These are phyloP conservation scores for Microbotryum saponariae DNA, from an alignment of 1,284 basidiomycete genomes.

Conservation along the genomic window DNA sequence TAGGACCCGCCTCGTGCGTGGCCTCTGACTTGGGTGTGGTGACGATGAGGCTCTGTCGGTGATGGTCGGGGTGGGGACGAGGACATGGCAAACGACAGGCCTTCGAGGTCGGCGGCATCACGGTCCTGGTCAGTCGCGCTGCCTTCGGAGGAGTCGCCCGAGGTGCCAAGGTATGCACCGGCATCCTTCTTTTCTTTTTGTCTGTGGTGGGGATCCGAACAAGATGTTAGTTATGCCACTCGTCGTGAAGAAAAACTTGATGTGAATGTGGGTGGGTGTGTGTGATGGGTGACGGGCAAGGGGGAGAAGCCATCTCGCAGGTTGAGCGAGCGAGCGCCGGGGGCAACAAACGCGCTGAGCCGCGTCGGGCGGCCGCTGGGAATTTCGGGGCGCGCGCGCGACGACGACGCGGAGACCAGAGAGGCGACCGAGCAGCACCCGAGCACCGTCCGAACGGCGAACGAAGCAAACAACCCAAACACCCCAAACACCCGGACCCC, in stretches of 20 bases:
- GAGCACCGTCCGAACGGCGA: no score
- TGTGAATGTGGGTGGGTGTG: not conserved
- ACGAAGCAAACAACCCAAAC: no score
- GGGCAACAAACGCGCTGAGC: not conserved
- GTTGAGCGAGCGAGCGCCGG: not conserved
- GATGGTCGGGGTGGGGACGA: conserved; percentile 12
- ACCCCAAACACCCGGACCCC: no score
- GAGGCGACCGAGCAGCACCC: no score
- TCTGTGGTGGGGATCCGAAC: not conserved
- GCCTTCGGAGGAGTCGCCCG: conserved; percentile 15
- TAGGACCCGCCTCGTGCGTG: no score
- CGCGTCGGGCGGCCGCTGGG: not conserved
- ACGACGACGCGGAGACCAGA: not conserved
- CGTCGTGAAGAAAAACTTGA: not conserved
- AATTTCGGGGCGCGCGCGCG: not conserved
- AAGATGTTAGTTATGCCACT: not conserved
- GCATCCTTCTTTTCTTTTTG: conserved; percentile 32
- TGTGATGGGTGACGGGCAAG: not conserved
- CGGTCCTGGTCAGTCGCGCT: conserved; percentile 14
- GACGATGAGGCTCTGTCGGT: not conserved
- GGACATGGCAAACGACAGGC: conserved; percentile 20
- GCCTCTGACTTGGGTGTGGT: no score
- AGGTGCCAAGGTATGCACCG: conserved; percentile 7
- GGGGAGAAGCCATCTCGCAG: not conserved
- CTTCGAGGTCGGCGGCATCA: conserved; percentile 21